phyloP scores from a whole-genome alignment of 2,329 filamentous ascomycete genomes.

The Aspergillus chevalieri region DNA sequence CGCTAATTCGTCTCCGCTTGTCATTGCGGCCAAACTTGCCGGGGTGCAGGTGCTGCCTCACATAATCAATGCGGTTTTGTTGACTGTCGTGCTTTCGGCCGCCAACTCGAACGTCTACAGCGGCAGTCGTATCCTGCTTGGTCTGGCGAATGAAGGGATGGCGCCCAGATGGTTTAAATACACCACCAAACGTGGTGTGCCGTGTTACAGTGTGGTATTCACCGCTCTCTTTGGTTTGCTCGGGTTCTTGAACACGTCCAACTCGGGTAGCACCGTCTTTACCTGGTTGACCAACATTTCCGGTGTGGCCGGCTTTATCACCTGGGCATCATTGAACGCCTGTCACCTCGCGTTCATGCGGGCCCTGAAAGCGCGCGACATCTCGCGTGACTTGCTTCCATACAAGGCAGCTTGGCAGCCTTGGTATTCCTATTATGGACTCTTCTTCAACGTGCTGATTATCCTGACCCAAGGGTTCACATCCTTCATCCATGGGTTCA shows the following conservation, averaged over 20 bases:
- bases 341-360: constrained; percentile 62
- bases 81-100: constrained; percentile 39
- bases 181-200: constrained; percentile 39
- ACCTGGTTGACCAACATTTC: constrained; percentile 30
- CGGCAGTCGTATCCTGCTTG: constrained; percentile 62
- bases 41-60: constrained; percentile 34
- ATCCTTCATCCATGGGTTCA: constrained; percentile 57
- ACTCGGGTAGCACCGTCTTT: constrained; percentile 56
- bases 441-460: constrained; percentile 61
- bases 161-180: constrained; percentile 39
- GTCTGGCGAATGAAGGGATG: constrained; percentile 49
- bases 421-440: constrained; percentile 59
- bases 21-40: constrained; percentile 36
- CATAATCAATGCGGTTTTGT: constrained; percentile 38
- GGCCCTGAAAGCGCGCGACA: constrained; percentile 51
- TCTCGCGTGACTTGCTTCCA: constrained; percentile 53
- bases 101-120: constrained; percentile 39
- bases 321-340: constrained; percentile 33
- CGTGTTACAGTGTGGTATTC: constrained; percentile 39
- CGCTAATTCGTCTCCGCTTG: constrained; percentile 36
- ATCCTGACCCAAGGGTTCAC: constrained; percentile 64
- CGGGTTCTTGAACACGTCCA: constrained; percentile 63
- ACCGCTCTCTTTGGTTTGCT: constrained; percentile 55
- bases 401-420: constrained; percentile 60
- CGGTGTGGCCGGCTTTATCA: constrained; percentile 31